These are phyloP conservation scores for Botrytis pseudocinerea DNA, from an alignment of 2,329 filamentous ascomycete species.

Conservation along the genomic window DNA sequence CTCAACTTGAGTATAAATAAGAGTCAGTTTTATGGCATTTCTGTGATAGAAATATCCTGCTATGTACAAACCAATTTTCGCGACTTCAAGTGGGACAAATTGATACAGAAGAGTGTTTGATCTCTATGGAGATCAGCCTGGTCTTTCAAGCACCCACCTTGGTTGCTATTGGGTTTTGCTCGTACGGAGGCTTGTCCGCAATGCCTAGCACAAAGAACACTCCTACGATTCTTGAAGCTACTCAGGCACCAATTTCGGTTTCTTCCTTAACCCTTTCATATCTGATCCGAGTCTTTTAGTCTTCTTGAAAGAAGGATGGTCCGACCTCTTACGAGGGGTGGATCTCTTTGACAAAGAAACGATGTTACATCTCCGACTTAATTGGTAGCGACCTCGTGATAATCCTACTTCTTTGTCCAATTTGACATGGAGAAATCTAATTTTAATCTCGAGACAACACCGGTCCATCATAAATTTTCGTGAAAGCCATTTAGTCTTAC, in stretches of 20 bases:
- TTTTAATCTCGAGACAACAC: conserved; percentile 7
- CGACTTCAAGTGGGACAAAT: background rate
- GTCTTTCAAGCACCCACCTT: background rate
- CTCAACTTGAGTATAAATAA: background rate
- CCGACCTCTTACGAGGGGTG: background rate
- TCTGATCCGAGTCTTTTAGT: background rate
- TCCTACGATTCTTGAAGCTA: conserved; percentile 6
- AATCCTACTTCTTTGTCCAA: conserved; percentile 8
- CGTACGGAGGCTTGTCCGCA: background rate
- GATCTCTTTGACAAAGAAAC: conserved; percentile 2
- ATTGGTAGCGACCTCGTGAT: background rate
- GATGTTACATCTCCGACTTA: background rate
- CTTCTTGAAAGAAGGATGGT: background rate
- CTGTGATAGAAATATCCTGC: background rate
- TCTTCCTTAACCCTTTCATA: conserved; percentile 3
- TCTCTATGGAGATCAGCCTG: background rate
- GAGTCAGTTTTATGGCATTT: background rate
- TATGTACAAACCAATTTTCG: background rate
- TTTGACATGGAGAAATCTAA: conserved; percentile 1
- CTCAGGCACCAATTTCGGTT: conserved; percentile 5
- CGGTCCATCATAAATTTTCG: background rate
- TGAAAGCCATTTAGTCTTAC: background rate
- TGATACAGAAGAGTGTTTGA: background rate
- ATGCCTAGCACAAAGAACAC: conserved; percentile 9
- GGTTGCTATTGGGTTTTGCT: background rate